Conservation (phyloP, 805 yeast genomes). For the Ogataea zsoltii region DNA sequence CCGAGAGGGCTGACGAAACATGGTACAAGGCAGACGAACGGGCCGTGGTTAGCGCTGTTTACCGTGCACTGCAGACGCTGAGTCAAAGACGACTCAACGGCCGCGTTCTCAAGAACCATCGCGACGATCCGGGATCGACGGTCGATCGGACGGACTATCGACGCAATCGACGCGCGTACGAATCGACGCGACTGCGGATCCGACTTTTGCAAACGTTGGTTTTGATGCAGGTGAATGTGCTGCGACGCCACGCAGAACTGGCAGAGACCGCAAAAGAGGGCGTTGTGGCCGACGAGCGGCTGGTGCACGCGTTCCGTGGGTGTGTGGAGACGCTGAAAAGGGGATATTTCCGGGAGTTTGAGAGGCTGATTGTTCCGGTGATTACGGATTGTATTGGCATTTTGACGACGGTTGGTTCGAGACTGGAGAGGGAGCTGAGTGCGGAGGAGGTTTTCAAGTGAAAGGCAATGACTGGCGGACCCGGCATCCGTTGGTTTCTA, state of each 20-base stretch:
- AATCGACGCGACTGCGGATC: constrained; percentile 16
- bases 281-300: constrained; percentile 13
- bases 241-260: constrained; percentile 9
- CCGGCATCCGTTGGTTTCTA: too few species aligned
- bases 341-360: constrained; percentile 20
- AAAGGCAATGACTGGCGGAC: too few species aligned
- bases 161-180: constrained; percentile 10
- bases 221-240: constrained; percentile 11
- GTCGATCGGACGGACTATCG: constrained; percentile 8
- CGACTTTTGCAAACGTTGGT: constrained; percentile 23
- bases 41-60: constrained; percentile 7
- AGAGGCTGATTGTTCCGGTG: constrained; percentile 19
- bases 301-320: constrained; percentile 10
- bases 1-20: too few species aligned
- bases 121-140: not conserved
- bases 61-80: constrained; percentile 14
- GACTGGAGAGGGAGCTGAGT: constrained; percentile 21
- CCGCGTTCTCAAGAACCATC: not conserved
- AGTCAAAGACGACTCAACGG: constrained; percentile 8
- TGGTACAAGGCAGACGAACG: too few species aligned
- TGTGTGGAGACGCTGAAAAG: constrained; percentile 14
- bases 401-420: constrained; percentile 16
- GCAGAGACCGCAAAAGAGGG: constrained; percentile 1
- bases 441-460: constrained; percentile 14
- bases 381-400: constrained; percentile 24